These are phyloP conservation scores for Scedosporium dehoogii DNA, from an alignment of 2,329 filamentous ascomycete species.

Conservation along the genomic window DNA sequence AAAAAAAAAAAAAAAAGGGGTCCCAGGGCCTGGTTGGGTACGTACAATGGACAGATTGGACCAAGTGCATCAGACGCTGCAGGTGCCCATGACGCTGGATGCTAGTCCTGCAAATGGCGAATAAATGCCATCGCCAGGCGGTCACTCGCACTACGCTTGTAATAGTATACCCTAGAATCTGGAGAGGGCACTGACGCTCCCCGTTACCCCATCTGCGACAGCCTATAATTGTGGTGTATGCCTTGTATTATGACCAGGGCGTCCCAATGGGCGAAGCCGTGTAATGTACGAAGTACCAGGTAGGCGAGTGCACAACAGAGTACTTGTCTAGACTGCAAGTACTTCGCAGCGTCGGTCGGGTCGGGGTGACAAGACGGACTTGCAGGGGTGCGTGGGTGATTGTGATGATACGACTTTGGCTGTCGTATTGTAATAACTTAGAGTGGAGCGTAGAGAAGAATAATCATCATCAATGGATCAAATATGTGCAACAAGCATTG, in stretches of 20 bases:
- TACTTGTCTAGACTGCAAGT: neutral
- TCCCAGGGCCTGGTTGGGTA: neutral
- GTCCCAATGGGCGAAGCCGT: too few relatives aligned
- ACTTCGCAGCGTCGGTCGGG: neutral
- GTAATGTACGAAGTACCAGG: neutral
- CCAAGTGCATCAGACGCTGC: neutral
- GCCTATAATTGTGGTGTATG: too few relatives aligned
- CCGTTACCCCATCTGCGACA: neutral
- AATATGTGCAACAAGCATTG: too few relatives aligned
- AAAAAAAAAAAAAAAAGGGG: too few relatives aligned
- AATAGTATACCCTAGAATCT: too few relatives aligned
- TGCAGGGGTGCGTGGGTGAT: neutral
- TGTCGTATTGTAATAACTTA: neutral
- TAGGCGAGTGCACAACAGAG: neutral
- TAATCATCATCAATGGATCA: too few relatives aligned
- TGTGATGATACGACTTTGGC: neutral
- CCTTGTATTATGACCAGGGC: too few relatives aligned
- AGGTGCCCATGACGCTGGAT: neutral
- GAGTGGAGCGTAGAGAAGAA: neutral
- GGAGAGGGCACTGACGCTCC: neutral
- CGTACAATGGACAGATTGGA: neutral
- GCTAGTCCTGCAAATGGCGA: neutral
- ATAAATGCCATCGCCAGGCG: too few relatives aligned
- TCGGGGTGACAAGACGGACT: neutral
- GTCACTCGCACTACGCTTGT: too few relatives aligned